Evolutionary conservation across 2,329 filamentous ascomycete genomes (phyloP), one percentile per base, ranked within the genome.

Genomic region (Pezicula carpinea): DNA sequence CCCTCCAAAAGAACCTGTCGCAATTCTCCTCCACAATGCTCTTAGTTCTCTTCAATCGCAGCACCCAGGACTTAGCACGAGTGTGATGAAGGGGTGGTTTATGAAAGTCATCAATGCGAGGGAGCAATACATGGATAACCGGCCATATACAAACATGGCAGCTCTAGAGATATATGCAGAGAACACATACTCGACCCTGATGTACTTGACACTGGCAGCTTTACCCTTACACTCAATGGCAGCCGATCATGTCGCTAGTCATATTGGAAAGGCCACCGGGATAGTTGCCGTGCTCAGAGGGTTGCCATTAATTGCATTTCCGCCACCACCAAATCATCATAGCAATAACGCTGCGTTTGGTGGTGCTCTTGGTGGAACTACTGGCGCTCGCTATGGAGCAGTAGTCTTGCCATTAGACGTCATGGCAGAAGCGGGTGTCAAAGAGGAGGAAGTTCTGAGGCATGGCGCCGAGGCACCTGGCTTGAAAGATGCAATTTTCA

Each of bases 251-350:
- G 74, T 99, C 15, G 92, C 92, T 7, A 95, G 88, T 46, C 93
- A 99, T 65, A 87, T 97, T 48, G 93, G 93, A 44, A 99, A 99
- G 63, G 91, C 93, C 0, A 86, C 83, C 41, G 93, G 93, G 7
- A 96, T 99, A 46, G 77, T 83, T 2, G 86, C 92, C 1, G 79
- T 96, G 0, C 72, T 99, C n/a, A 79, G 92, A 34, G 92, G 93
- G 1, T 74, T 97, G 10, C 91, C 93, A 0, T 67, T 97, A 3
- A 76, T 97, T n/a, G 91, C 91, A 0, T 89, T 92, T 38, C 85
- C 87, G 0, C 75, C 80, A 1, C 75, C 80, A 3, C 71, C 79
- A 17, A 76, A 77, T 26, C 70, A 78, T 33, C 74, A 80, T 52
- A 73, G 72, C 33, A 75, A 75, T 50, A 74, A 72, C 49, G 60